Evolutionary conservation across 371 early-diverging fungal species (phyloP).

Genomic region (Entomophthora muscae): DNA sequence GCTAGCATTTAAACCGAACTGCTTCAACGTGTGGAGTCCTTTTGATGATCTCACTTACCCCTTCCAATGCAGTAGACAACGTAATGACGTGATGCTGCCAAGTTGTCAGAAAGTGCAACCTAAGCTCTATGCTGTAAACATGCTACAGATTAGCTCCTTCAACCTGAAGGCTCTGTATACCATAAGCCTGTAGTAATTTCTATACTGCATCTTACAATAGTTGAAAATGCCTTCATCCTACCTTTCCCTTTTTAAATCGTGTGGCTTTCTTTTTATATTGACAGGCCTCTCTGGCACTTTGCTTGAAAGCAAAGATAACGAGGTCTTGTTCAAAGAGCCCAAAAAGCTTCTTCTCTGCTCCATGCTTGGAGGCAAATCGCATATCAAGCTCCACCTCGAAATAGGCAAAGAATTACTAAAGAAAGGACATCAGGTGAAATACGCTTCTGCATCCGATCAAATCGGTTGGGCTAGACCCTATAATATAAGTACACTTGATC

Average conservation of each 20-base stretch:
- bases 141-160: too few relatives aligned
- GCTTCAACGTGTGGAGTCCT: too few relatives aligned
- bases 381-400: constrained; percentile 3
- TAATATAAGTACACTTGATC: not conserved
- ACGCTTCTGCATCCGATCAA: constrained; percentile 4
- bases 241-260: not conserved
- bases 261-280: not conserved
- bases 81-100: too few relatives aligned
- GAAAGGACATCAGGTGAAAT: not conserved
- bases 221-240: too few relatives aligned
- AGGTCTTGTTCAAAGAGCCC: constrained; percentile 5
- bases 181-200: too few relatives aligned
- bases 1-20: too few relatives aligned
- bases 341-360: constrained; percentile 3
- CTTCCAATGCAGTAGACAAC: too few relatives aligned
- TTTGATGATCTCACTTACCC: too few relatives aligned
- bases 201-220: too few relatives aligned
- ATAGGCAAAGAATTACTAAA: not conserved
- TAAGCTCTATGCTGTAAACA: too few relatives aligned
- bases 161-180: too few relatives aligned
- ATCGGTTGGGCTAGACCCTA: constrained; percentile 5
- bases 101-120: too few relatives aligned
- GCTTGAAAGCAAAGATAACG: not conserved
- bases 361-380: constrained; percentile 8
- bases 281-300: not conserved